Evolutionary conservation across 2,329 filamentous ascomycete genomes (phyloP).

Genomic region (Aphanocladium album): DNA sequence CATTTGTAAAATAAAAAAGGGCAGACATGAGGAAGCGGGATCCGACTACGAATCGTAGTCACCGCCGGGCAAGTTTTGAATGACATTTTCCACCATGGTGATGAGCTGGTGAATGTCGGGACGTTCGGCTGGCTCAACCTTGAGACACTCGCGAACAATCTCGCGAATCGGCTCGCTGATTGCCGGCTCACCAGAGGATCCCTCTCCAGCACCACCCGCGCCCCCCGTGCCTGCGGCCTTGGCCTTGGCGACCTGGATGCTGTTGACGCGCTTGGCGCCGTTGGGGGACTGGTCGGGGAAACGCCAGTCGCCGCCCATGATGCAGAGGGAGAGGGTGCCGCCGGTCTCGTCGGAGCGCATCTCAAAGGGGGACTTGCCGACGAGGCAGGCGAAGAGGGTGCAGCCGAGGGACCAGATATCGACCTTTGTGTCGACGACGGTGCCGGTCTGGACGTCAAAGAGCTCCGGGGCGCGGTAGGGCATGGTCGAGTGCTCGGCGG

Average conservation of each 20-base stretch:
- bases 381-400: constrained; percentile 94
- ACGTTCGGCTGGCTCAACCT: constrained; percentile 79
- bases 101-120: constrained; percentile 86
- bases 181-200: constrained; percentile 30
- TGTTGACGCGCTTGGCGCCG: constrained; percentile 44
- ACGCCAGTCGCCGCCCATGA: constrained; percentile 89
- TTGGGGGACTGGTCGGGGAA: constrained; percentile 82
- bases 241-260: constrained; percentile 24
- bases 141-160: constrained; percentile 79
- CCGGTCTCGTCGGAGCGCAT: constrained; percentile 94
- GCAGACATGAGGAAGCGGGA: not conserved
- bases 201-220: constrained; percentile 24
- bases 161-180: constrained; percentile 83
- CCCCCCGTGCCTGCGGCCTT: constrained; percentile 24
- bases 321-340: constrained; percentile 85
- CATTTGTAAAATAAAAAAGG: no score
- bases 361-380: constrained; percentile 96
- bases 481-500: constrained; percentile 97
- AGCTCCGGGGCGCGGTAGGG: constrained; percentile 96
- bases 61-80: constrained; percentile 60
- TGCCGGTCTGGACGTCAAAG: constrained; percentile 94
- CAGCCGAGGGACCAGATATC: constrained; percentile 98
- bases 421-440: constrained; percentile 88
- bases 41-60: not conserved
- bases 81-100: constrained; percentile 66